Base-by-base conservation (phyloP, 371 early-diverging fungal species). In the Vavraia culicis region DNA sequence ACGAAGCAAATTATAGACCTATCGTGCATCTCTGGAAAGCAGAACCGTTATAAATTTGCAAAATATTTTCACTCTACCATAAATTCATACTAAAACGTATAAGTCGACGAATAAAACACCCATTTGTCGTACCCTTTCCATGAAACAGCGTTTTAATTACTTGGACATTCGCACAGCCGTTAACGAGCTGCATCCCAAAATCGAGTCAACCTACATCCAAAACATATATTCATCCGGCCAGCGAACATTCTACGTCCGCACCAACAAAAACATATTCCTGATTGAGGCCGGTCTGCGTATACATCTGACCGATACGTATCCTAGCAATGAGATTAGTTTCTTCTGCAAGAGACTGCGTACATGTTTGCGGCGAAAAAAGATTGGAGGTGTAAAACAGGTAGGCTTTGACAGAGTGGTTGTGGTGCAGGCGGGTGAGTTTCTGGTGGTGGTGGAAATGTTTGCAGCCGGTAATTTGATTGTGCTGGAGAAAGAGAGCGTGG, bases 131-230 rank as follows among this genome's bases (percentile, higher is more conserved):
- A 8, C 21, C n/a, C 7, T 46, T 37, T 20, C 22, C 27, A 71
- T 71, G 71, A 71, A 71, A 52, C 65, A 64, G 58, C 51, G 64
- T 54, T 61, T 68, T 35, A 59, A 59, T 5, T 61, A 63, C 56
- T 42, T 71, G 5, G 71, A 71, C 55, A 60, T 68, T 32, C 33
- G 59, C 33, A 65, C 71, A 19, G 54, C 57, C 9, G 59, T 61
- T 20, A 71, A 71, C 41, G 71, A 71, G 41, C 33, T 64, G 5
- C 46, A 59, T 31, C 27, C 18, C 8, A 57, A 49, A 18, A 41
- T 68, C 15, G 19, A 36, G 20, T 54, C 45, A n/a, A 55, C 50
- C 21, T 66, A 56, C 36, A 62, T 71, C 9, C 61, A 65, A 46
- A 71, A 66, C 51, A 53, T 68, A 13, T 66, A 71, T 45, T 57